Conservation (phyloP, 2,329 filamentous ascomycete species). For the Alternaria gaisen region DNA sequence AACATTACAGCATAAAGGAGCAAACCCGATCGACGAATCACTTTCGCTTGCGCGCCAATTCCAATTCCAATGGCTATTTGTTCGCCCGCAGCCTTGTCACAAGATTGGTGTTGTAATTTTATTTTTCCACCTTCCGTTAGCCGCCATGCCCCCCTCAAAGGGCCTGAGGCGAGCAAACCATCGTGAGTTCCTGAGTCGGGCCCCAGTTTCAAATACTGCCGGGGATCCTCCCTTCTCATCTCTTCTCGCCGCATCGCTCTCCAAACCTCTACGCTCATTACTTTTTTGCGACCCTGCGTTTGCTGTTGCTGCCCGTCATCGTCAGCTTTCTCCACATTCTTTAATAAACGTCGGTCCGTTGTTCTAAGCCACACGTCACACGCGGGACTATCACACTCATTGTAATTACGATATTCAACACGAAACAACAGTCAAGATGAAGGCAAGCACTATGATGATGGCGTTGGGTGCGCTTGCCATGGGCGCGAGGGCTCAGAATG, state of each 20-base stretch:
- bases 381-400: slow-evolving; percentile 14
- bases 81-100: slow-evolving; percentile 13
- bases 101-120: slow-evolving; percentile 25
- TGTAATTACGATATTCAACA: slow-evolving; percentile 11
- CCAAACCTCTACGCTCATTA: slow-evolving; percentile 32
- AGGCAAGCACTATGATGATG: slow-evolving; percentile 37
- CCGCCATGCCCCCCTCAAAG: slow-evolving; percentile 20
- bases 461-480: slow-evolving; percentile 42
- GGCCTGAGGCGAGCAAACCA: slow-evolving; percentile 19
- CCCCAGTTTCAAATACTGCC: slow-evolving; percentile 40
- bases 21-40: slow-evolving; percentile 16
- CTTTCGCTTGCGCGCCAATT: slow-evolving; percentile 17
- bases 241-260: slow-evolving; percentile 25
- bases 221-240: slow-evolving; percentile 24
- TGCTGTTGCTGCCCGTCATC: slow-evolving; percentile 1
- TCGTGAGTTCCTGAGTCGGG: slow-evolving; percentile 23
- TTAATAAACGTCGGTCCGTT: slow-evolving; percentile 14
- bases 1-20: slow-evolving; percentile 8
- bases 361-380: slow-evolving; percentile 2
- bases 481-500: slow-evolving; percentile 37
- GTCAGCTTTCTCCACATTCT: slow-evolving; percentile 35
- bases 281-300: slow-evolving; percentile 14
- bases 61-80: slow-evolving; percentile 25
- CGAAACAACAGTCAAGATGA: slow-evolving; percentile 34
- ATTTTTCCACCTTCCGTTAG: slow-evolving; percentile 24